Conservation (phyloP, 208 protist species). For the Paratrypanosoma confusum region DNA sequence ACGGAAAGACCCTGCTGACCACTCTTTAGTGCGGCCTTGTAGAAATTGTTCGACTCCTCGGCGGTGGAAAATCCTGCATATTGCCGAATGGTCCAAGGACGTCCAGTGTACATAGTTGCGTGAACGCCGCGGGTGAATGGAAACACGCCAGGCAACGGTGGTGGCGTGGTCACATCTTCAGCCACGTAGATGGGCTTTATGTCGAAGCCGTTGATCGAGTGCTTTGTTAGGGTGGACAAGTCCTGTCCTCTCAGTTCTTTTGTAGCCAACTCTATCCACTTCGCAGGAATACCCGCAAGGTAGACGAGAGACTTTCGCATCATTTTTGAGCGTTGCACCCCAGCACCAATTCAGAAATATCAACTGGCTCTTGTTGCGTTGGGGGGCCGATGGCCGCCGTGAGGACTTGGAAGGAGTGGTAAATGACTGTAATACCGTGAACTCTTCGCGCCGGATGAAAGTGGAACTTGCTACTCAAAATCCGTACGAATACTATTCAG, state of each 20-base stretch:
- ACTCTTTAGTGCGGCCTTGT: slow-evolving; percentile 73
- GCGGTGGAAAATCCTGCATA: slow-evolving; percentile 93
- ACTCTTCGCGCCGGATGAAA: too few species aligned
- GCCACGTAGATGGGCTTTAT: slow-evolving; percentile 86
- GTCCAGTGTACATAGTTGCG: slow-evolving; percentile 91
- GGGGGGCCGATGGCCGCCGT: too few species aligned
- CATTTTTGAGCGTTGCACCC: too few species aligned
- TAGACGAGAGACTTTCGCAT: too few species aligned
- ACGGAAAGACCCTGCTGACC: slow-evolving; percentile 93
- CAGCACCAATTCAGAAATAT: too few species aligned
- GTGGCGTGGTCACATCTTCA: slow-evolving; percentile 13
- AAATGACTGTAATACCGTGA: too few species aligned
- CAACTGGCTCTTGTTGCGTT: too few species aligned
- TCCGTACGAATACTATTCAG: too few species aligned
- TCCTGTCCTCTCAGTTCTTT: slow-evolving; percentile 81
- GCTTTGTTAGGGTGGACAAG: slow-evolving; percentile 22
- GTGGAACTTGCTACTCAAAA: too few species aligned
- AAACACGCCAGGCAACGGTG: slow-evolving; percentile 63
- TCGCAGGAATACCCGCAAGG: slow-evolving; percentile 13
- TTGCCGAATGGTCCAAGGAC: slow-evolving; percentile 94
- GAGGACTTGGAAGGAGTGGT: too few species aligned
- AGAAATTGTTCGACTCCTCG: slow-evolving; percentile 95
- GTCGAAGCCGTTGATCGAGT: slow-evolving; percentile 65
- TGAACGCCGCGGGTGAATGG: slow-evolving; percentile 92
- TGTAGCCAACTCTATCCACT: slow-evolving; percentile 61